phyloP scores from a whole-genome alignment of 129 eudicot species.

The Mikania micrantha region DNA sequence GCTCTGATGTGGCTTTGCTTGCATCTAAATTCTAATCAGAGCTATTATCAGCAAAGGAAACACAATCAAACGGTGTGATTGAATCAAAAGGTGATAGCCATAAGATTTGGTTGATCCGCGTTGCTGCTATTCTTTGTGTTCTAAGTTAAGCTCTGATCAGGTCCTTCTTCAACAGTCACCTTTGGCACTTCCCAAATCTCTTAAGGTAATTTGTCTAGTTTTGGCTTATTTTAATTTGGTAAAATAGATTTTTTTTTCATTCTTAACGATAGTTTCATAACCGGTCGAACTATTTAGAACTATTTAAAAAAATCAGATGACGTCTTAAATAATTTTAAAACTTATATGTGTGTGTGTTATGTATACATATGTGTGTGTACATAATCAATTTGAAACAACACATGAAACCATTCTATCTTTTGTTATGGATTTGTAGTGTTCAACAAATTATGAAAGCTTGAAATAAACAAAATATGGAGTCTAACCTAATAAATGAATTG shows the following conservation, averaged over 20 bases:
- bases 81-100: constrained; percentile 36
- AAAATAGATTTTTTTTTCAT: neutral
- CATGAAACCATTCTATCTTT: no score
- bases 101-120: constrained; percentile 79
- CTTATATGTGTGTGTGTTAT: no score
- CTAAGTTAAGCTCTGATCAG: constrained; percentile 54
- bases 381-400: no score
- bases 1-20: constrained; percentile 73
- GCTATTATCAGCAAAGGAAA: constrained; percentile 37
- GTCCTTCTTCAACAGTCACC: constrained; percentile 78
- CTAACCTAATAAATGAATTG: no score
- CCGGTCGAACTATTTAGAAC: no score
- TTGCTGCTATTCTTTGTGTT: constrained; percentile 87
- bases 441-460: no score
- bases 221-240: neutral
- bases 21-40: constrained; percentile 67
- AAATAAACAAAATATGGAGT: no score
- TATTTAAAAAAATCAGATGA: no score
- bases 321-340: no score
- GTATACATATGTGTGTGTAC: no score
- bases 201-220: constrained; percentile 52
- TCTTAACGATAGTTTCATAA: no score
- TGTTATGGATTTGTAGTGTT: no score
- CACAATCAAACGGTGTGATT: constrained; percentile 21
- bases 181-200: constrained; percentile 83